Evolutionary conservation across 352 stramenopile species (phyloP).

Genomic region (Phytophthora europaea): DNA sequence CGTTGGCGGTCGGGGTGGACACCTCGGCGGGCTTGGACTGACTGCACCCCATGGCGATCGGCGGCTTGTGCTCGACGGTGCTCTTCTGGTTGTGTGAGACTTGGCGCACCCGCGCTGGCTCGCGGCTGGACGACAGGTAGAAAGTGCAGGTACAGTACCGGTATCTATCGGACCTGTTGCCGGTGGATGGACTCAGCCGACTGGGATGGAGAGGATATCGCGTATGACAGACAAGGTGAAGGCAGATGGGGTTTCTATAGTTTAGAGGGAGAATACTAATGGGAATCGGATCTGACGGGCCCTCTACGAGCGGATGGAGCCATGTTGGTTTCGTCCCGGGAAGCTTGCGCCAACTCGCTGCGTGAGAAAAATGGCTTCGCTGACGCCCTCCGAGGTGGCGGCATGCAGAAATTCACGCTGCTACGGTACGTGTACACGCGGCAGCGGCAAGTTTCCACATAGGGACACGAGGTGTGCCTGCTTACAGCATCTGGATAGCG

Average conservation of each 20-base stretch:
- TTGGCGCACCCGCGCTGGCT: conserved; percentile 5
- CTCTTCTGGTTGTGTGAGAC: conserved; percentile 16
- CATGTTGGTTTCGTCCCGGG: background rate
- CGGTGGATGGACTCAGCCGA: too few relatives aligned
- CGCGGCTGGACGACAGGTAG: conserved; percentile 18
- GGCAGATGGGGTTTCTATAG: background rate
- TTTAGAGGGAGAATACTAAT: background rate
- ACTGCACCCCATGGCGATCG: conserved; percentile 45
- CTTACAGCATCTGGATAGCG: too few relatives aligned
- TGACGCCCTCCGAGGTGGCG: background rate
- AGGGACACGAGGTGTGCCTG: too few relatives aligned
- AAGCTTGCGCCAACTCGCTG: background rate
- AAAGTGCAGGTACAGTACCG: background rate
- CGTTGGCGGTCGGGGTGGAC: background rate
- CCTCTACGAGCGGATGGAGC: background rate
- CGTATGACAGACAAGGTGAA: background rate
- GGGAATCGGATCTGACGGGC: background rate
- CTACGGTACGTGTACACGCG: too few relatives aligned
- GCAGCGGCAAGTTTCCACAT: too few relatives aligned
- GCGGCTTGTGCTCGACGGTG: conserved; percentile 13
- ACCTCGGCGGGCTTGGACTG: conserved; percentile 51
- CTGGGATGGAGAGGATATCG: background rate
- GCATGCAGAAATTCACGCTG: background rate
- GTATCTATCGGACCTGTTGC: too few relatives aligned
- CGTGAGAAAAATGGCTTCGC: background rate